Evolutionary conservation across 257 asterid genomes (phyloP).

Genomic region (Eucommia ulmoides): DNA sequence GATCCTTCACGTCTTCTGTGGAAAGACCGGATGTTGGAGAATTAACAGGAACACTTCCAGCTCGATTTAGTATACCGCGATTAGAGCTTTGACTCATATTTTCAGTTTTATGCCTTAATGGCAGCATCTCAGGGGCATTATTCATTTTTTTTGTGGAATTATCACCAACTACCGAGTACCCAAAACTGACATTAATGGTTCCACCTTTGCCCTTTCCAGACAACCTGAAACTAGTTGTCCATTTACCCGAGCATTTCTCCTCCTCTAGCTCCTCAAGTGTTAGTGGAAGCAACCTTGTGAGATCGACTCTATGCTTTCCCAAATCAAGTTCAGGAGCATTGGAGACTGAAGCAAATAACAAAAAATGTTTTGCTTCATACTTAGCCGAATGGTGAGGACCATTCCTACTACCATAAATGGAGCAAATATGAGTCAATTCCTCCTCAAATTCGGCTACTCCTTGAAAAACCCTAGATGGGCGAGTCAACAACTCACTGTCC

Average conservation of each 20-base stretch:
- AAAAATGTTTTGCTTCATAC: conserved; percentile 75
- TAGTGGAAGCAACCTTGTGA: conserved; percentile 88
- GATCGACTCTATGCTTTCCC: conserved; percentile 80
- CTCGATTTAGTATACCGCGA: conserved; percentile 22
- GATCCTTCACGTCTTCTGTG: conserved; percentile 55
- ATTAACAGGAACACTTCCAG: conserved; percentile 56
- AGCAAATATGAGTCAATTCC: conserved; percentile 57
- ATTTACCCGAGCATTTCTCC: conserved; percentile 75
- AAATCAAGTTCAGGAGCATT: conserved; percentile 71
- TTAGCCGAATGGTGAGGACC: conserved; percentile 82
- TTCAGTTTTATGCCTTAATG: too few relatives aligned
- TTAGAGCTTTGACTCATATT: conserved; percentile 24
- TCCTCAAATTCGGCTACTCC: conserved; percentile 80
- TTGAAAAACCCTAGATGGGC: conserved; percentile 38
- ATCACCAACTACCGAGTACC: conserved; percentile 44
- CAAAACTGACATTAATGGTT: conserved; percentile 67
- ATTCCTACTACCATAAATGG: conserved; percentile 62
- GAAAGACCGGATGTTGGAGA: conserved; percentile 29
- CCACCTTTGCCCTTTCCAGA: conserved; percentile 85
- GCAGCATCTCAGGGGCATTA: conserved; percentile 12
- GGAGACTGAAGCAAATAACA: conserved; percentile 57
- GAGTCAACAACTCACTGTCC: conserved; percentile 56
- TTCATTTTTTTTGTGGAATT: too few relatives aligned
- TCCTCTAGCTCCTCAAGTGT: conserved; percentile 84
- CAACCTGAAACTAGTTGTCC: conserved; percentile 88